A percentile compares a stretch with the other conserved stretches of the same genome.
These are phyloP conservation scores for Penicillium angulare DNA, from an alignment of 495 filamentous ascomycete species.

Conservation along the genomic window DNA sequence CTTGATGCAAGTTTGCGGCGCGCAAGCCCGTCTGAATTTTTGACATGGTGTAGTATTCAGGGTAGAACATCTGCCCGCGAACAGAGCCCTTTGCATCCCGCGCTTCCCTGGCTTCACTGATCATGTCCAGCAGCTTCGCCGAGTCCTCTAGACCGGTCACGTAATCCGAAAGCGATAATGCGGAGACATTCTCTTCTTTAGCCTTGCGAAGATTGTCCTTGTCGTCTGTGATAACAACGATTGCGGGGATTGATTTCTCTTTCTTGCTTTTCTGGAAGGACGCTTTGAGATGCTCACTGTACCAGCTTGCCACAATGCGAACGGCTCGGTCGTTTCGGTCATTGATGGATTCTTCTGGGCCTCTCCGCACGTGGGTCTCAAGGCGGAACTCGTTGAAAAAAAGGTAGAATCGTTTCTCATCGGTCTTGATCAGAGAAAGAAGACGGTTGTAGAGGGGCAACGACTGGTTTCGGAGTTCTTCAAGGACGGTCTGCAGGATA, in stretches of 20 bases:
- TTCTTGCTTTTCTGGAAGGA: constrained; percentile 54
- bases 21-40: constrained; percentile 93
- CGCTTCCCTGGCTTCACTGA: constrained; percentile 69
- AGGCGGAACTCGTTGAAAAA: constrained; percentile 98
- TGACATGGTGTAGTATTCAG: constrained; percentile 81
- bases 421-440: constrained; percentile 82
- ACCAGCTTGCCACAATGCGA: constrained; percentile 84
- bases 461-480: constrained; percentile 91
- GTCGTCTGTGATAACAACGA: constrained; percentile 94
- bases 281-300: constrained; percentile 71
- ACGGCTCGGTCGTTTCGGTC: constrained; percentile 95
- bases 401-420: constrained; percentile 95
- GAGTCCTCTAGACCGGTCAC: constrained; percentile 80
- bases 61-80: constrained; percentile 72
- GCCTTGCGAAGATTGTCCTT: constrained; percentile 82
- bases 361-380: constrained; percentile 80
- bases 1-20: constrained; percentile 83
- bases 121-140: constrained; percentile 89
- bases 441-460: constrained; percentile 93
- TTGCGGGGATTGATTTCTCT: constrained; percentile 62
- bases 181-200: constrained; percentile 67
- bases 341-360: constrained; percentile 83
- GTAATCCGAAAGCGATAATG: constrained; percentile 70
- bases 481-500: constrained; percentile 90
- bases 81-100: constrained; percentile 58